Percentiles rank a stretch among this genome's conserved stretches.
Evolutionary conservation across 306 rosid genomes (phyloP).

Genomic region (Sesbania bispinosa): DNA sequence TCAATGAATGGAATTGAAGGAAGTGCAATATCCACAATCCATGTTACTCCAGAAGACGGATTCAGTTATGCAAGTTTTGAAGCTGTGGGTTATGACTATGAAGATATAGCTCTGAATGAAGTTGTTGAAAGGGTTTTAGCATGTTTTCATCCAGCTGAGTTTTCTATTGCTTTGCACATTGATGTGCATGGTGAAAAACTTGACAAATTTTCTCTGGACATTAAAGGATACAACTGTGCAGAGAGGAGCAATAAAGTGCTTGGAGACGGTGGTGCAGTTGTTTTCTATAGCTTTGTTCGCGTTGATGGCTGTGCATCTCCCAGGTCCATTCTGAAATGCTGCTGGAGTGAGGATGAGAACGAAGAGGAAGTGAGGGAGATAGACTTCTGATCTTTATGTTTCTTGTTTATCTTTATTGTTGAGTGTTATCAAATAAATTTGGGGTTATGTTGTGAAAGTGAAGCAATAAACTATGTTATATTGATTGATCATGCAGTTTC

Average conservation of each 20-base stretch:
- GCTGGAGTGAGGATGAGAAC: constrained; percentile 88
- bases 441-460: constrained; percentile 31
- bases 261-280: constrained; percentile 53
- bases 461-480: neutral
- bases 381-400: constrained; percentile 1
- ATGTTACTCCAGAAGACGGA: constrained; percentile 94
- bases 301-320: constrained; percentile 57
- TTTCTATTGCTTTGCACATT: constrained; percentile 75
- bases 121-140: constrained; percentile 66
- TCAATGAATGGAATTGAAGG: constrained; percentile 92
- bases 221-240: constrained; percentile 52
- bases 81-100: constrained; percentile 67
- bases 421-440: constrained; percentile 22
- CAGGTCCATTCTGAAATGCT: constrained; percentile 67
- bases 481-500: neutral
- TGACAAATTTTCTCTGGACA: constrained; percentile 39
- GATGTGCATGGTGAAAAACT: constrained; percentile 28
- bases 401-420: too few species aligned
- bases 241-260: constrained; percentile 51
- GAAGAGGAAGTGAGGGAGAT: constrained; percentile 55
- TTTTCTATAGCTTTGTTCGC: constrained; percentile 45
- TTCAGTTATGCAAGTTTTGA: constrained; percentile 97
- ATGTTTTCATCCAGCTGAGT: constrained; percentile 78
- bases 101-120: constrained; percentile 37
- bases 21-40: constrained; percentile 80